A percentile compares a stretch with the other conserved stretches of the same genome.
Evolutionary conservation across 345 rosid genomes (phyloP).

Genomic region (Gossypium bickii): DNA sequence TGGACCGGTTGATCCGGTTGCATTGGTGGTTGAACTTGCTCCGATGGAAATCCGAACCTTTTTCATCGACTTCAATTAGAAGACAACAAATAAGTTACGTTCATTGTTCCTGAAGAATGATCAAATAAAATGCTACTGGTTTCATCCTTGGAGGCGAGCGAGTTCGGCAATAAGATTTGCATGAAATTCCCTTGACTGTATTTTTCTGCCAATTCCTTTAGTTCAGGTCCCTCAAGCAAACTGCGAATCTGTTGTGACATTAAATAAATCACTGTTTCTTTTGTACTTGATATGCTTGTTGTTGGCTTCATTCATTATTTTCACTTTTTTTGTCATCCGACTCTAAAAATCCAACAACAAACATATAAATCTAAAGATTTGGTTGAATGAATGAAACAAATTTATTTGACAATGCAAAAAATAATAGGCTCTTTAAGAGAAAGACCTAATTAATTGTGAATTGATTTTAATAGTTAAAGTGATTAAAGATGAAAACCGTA

Average conservation of each 20-base stretch:
- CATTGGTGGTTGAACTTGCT: slow-evolving; percentile 51
- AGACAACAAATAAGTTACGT: not conserved
- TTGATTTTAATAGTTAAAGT: too few species aligned
- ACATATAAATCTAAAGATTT: too few species aligned
- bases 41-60: slow-evolving; percentile 73
- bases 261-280: not conserved
- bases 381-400: too few species aligned
- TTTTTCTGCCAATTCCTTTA: not conserved
- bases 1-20: slow-evolving; percentile 40
- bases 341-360: too few species aligned
- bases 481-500: too few species aligned
- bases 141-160: not conserved
- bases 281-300: not conserved
- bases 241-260: not conserved
- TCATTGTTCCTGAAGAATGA: not conserved
- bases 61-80: slow-evolving; percentile 23
- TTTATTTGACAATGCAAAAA: too few species aligned
- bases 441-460: too few species aligned
- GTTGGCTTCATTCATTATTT: too few species aligned
- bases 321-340: too few species aligned
- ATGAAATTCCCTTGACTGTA: not conserved
- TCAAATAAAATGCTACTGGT: not conserved
- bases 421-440: too few species aligned
- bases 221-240: not conserved
- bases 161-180: not conserved